Evolutionary conservation across 352 stramenopile genomes (phyloP), one percentile per base, ranked within the genome.

Genomic region (Pythium sp.): DNA sequence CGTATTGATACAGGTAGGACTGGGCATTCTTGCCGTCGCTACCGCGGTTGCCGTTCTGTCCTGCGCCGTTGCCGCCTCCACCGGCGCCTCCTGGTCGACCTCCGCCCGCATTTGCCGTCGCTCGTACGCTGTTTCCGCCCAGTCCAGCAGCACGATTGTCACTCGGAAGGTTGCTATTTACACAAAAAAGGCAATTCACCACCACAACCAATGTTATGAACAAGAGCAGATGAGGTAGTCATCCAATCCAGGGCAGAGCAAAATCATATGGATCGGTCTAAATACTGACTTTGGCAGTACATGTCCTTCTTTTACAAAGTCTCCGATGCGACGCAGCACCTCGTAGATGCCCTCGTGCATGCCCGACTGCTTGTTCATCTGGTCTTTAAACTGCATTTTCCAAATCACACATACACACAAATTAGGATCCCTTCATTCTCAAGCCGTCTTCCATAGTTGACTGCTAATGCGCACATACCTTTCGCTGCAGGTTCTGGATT

Each of bases 291-390:
- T 87, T 34, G 89, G 89, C 24, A 96, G 58, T 0, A 67, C 63
- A 51, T 95, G 77, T 0, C 89, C 89, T 65, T 93, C 84, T 63
- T 91, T 91, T 0, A 94, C 72, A 66, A 86, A 93, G 54, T 91
- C 84, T 18, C 86, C 85, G 55, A 96, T 96, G 1, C 87, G 80
- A 30, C 81, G 78, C 18, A 96, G 70, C 11, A 94, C 84, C 72
- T 95, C 89, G 68, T 93, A 94, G 63, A 96, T 82, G 22, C 89
- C 87, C 62, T 96, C 89, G 68, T 95, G 89, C 74, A 94, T 84
- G 5, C 76, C 82, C 5, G 77, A 77, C 77, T 93, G 84, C 56
- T 90, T 90, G 76, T 96, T 96, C 83, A 96, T 93, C 68, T 96
- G 89, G 55, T 93, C 84, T 69, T 93, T 93, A 64, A 94, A 94